These are phyloP conservation scores for Dictyostelium citrinum DNA, from an alignment of 78 protist species.

Conservation along the genomic window DNA sequence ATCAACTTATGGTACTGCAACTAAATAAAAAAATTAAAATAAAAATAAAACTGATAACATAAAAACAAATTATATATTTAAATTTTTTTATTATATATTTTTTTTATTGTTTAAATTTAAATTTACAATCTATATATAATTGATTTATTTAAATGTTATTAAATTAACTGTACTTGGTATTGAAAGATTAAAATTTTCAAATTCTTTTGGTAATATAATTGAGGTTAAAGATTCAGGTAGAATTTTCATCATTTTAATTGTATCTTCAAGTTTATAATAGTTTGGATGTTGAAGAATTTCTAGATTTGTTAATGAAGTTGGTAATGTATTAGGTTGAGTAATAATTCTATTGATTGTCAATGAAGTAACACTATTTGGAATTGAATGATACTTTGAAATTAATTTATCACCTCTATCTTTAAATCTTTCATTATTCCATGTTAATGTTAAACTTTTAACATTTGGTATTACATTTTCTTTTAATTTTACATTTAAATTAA, in stretches of 20 bases:
- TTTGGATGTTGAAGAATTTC: neutral
- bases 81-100: too few species aligned
- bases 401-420: neutral
- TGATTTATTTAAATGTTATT: neutral
- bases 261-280: neutral
- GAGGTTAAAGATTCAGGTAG: neutral
- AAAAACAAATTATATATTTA: too few species aligned
- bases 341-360: neutral
- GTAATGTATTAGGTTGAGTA: neutral
- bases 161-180: neutral
- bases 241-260: neutral
- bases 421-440: neutral
- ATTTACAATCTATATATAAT: too few species aligned
- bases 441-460: neutral
- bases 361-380: neutral
- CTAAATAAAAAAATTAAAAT: neutral
- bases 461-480: neutral
- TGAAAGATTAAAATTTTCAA: neutral
- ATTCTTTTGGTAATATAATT: neutral
- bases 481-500: neutral
- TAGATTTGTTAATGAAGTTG: neutral
- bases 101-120: too few species aligned
- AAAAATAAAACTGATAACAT: neutral
- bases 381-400: neutral
- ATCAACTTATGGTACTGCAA: conserved; percentile 31